Base-by-base conservation (phyloP, 768 basidiomycete genomes). In the Russula sp. region DNA sequence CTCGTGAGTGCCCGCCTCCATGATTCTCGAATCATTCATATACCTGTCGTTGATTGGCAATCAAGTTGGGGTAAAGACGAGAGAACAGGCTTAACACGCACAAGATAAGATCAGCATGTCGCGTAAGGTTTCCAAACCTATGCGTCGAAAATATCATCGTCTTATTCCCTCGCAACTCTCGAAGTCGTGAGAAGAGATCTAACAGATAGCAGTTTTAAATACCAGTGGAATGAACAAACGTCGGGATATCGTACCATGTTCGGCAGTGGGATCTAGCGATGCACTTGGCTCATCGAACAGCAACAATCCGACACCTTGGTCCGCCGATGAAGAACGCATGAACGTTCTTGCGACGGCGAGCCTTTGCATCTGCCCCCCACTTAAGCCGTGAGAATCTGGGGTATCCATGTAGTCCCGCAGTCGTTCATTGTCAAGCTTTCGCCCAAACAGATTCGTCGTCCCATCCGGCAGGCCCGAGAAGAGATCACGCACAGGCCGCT, bases 61-160 rank as follows among this genome's bases (percentile, higher is more conserved):
- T 36, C 34, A 8, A 29, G 42, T 13, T 9, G 5, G 25, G 8
- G 10, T 43, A 43, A 4, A 54, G 25, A 29, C 2, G 25, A 25
- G 14, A 20, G 18, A 41, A 54, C 1, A 18, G 45, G 42, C 11
- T 4, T 4, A 20, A 35, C 18, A 63, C 62, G 3, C n/a, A 63
- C 62, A 63, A 59, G 25, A 63, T 63, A 46, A 63, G 39, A 49
- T 63, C 62, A 20, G 62, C 87, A 65, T 87, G 79, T 7, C 86
- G 77, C 0, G 87, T 90, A 13, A 88, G 75, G 60, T 83, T 87
- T 11, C 87, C 88, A 67, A 78, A 81, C 1, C 85, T 76, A 72
- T 87, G 90, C 0, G 86, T 86, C 1, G 88, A 90, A 69, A 90
- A 90, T 29, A 90, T 73, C 89, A 90, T 90, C 2, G 89, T 90